Conservation (phyloP, 495 filamentous ascomycete species). For the Penicillium crystallinum region DNA sequence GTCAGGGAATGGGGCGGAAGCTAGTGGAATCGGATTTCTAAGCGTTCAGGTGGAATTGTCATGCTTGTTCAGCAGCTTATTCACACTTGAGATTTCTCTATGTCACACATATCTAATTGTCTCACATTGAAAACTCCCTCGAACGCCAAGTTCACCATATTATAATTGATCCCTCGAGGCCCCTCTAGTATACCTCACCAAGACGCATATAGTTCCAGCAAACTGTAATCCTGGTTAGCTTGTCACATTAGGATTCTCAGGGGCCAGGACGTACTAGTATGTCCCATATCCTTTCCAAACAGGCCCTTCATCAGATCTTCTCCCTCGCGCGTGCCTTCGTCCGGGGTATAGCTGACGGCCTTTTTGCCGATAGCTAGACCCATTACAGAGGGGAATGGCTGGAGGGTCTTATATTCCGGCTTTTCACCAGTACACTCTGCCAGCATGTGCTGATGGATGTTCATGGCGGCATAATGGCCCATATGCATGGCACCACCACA, state of each 20-base stretch:
- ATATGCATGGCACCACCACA: slow-evolving; percentile 65
- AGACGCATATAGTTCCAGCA: slow-evolving; percentile 54
- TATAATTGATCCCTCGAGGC: no score
- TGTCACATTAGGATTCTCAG: neutral
- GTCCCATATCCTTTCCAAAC: slow-evolving; percentile 64
- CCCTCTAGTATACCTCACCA: slow-evolving; percentile 26
- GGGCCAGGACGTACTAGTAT: slow-evolving; percentile 36
- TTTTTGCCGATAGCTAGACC: slow-evolving; percentile 61
- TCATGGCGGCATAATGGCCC: slow-evolving; percentile 54
- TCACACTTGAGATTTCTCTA: no score
- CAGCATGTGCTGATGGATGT: slow-evolving; percentile 56
- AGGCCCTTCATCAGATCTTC: slow-evolving; percentile 54
- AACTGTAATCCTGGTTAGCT: slow-evolving; percentile 33
- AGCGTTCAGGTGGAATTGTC: neutral
- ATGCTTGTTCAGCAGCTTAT: neutral
- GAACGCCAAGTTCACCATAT: no score
- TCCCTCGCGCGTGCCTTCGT: slow-evolving; percentile 46
- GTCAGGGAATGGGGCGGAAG: slow-evolving; percentile 9
- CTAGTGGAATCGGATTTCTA: slow-evolving; percentile 21
- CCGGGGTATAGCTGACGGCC: slow-evolving; percentile 54
- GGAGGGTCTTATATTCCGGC: slow-evolving; percentile 41
- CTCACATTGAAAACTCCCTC: no score
- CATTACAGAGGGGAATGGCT: slow-evolving; percentile 56
- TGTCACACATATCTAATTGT: no score
- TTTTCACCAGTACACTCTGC: slow-evolving; percentile 24